These are phyloP conservation scores for Iris pallida DNA, from an alignment of 116 monocot species.

Conservation along the genomic window DNA sequence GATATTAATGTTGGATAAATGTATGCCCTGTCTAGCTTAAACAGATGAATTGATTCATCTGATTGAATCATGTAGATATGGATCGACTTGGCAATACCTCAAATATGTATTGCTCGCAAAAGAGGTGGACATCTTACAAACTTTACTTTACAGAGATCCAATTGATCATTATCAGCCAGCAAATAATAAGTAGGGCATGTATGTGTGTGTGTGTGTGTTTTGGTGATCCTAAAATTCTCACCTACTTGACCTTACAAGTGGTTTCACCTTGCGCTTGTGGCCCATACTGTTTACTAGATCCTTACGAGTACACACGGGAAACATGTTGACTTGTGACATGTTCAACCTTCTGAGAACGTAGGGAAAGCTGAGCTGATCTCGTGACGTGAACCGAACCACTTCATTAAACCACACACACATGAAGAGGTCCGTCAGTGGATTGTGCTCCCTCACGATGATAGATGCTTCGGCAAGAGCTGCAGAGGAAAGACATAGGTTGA, in stretches of 20 bases:
- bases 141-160: too few species aligned
- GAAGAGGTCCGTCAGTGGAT: conserved; percentile 48
- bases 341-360: conserved; percentile 63
- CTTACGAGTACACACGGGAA: conserved; percentile 79
- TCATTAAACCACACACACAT: conserved; percentile 92
- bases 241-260: conserved; percentile 31
- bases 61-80: background rate
- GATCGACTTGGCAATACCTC: too few species aligned
- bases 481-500: background rate
- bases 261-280: conserved; percentile 66
- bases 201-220: background rate
- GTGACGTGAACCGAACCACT: conserved; percentile 84
- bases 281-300: conserved; percentile 93
- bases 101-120: too few species aligned
- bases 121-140: too few species aligned
- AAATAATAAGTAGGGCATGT: background rate
- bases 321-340: conserved; percentile 55
- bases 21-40: too few species aligned
- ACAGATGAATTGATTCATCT: too few species aligned
- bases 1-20: too few species aligned
- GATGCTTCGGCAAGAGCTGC: conserved; percentile 88
- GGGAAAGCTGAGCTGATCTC: conserved; percentile 90
- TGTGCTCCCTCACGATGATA: conserved; percentile 75
- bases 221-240: background rate
- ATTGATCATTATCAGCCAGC: too few species aligned